Conservation (phyloP, 2,329 filamentous ascomycete species). For the Albophoma yamanashiensis region DNA sequence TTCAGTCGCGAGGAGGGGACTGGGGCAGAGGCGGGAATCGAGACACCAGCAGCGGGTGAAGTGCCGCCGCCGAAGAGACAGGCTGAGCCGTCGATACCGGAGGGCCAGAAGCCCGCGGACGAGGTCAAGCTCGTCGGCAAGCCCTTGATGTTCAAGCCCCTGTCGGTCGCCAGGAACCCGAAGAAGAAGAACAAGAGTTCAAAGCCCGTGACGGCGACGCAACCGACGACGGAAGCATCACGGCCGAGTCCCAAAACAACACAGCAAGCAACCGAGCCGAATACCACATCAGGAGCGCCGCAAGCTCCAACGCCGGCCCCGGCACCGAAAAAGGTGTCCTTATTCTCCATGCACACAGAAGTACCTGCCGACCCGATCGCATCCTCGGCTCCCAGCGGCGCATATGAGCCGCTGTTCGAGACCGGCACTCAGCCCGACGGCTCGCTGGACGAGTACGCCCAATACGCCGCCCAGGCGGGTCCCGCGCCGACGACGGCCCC, state of each 20-base stretch:
- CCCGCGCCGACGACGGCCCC: conserved; percentile 16
- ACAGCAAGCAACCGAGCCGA: background rate
- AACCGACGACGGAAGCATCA: conserved; percentile 2
- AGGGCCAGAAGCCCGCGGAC: conserved; percentile 46
- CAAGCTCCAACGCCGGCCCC: conserved; percentile 8
- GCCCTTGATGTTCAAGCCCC: conserved; percentile 76
- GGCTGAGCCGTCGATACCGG: conserved; percentile 37
- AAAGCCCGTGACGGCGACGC: conserved; percentile 11
- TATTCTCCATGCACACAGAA: conserved; percentile 55
- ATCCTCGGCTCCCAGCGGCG: conserved; percentile 10
- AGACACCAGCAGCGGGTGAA: conserved; percentile 10
- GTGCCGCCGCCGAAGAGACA: conserved; percentile 31
- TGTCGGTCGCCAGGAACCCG: conserved; percentile 70
- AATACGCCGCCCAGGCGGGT: conserved; percentile 11
- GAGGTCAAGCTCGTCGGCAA: conserved; percentile 65
- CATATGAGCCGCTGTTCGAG: conserved; percentile 44
- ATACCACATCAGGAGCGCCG: conserved; percentile 7
- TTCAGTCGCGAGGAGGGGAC: conserved; percentile 53
- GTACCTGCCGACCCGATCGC: conserved; percentile 16
- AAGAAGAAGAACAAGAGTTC: conserved; percentile 62
- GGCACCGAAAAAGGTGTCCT: conserved; percentile 46
- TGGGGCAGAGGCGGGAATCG: conserved; percentile 7
- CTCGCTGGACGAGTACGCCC: conserved; percentile 21
- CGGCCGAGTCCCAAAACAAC: conserved; percentile 1
- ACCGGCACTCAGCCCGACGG: conserved; percentile 7